phyloP scores from a whole-genome alignment of 208 protist genomes.

The Acanthamoeba lenticulata region DNA sequence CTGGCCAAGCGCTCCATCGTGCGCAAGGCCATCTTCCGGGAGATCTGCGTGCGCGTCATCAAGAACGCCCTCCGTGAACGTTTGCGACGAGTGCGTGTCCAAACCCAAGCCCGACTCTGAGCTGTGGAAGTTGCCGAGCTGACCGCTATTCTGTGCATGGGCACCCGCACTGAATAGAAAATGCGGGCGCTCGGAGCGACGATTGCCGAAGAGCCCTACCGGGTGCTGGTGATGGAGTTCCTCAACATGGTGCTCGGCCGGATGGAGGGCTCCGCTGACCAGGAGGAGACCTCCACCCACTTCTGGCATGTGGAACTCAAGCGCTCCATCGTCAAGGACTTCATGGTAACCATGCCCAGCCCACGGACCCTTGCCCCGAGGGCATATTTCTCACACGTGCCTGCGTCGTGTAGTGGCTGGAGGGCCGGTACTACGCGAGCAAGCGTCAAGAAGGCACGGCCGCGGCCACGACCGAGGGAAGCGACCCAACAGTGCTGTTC shows the following conservation, averaged over 20 bases:
- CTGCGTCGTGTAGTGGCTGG: neutral
- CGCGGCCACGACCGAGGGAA: neutral
- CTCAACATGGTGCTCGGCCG: conserved; percentile 34
- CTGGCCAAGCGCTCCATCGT: neutral
- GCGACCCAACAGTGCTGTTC: conserved; percentile 12
- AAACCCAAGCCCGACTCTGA: neutral
- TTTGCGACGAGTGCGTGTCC: neutral
- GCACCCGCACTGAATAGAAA: neutral
- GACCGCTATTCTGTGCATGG: neutral
- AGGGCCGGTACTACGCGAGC: neutral
- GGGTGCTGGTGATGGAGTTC: conserved; percentile 51
- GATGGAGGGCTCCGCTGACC: neutral
- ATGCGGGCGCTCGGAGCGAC: conserved; percentile 22
- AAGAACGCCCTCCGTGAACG: conserved; percentile 35
- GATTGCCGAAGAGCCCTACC: conserved; percentile 33
- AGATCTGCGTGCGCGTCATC: conserved; percentile 33
- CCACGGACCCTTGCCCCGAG: neutral
- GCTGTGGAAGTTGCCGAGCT: too few relatives aligned
- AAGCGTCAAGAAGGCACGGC: neutral
- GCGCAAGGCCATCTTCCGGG: conserved; percentile 7
- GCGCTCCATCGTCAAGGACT: conserved; percentile 27
- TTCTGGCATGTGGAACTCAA: conserved; percentile 54
- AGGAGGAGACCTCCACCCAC: conserved; percentile 1
- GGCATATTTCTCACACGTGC: neutral
- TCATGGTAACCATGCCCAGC: neutral